Conservation (phyloP, 2,329 filamentous ascomycete species). For the Hymenotorrendiella dingleyae region DNA sequence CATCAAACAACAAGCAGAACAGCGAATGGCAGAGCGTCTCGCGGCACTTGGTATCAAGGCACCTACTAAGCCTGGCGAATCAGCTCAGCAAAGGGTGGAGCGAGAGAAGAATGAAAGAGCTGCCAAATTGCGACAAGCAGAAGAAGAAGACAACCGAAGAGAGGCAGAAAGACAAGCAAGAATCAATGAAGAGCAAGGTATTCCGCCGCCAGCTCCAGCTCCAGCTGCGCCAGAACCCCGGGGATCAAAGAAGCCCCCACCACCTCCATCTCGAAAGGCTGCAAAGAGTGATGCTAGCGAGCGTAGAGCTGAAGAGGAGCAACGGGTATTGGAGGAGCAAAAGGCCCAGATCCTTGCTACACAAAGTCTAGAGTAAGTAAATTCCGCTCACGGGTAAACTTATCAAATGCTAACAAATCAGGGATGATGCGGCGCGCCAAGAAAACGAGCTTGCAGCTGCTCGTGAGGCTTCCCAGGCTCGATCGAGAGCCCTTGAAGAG, state of each 20-base stretch:
- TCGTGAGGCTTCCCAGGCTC: slow-evolving; percentile 72
- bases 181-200: slow-evolving; percentile 31
- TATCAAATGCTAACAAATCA: slow-evolving; percentile 35
- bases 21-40: slow-evolving; percentile 92
- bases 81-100: slow-evolving; percentile 75
- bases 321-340: slow-evolving; percentile 64
- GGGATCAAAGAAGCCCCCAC: slow-evolving; percentile 60
- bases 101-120: slow-evolving; percentile 84
- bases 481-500: slow-evolving; percentile 84
- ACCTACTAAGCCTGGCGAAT: slow-evolving; percentile 72
- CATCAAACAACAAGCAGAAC: slow-evolving; percentile 94
- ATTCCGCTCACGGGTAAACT: background rate
- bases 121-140: slow-evolving; percentile 79
- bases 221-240: slow-evolving; percentile 14
- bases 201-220: slow-evolving; percentile 21
- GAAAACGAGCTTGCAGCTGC: slow-evolving; percentile 78
- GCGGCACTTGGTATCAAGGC: slow-evolving; percentile 89
- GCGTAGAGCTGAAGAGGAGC: slow-evolving; percentile 54
- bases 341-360: slow-evolving; percentile 69
- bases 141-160: slow-evolving; percentile 86
- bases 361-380: slow-evolving; percentile 74
- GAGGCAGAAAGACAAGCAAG: slow-evolving; percentile 72
- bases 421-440: slow-evolving; percentile 66
- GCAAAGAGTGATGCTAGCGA: slow-evolving; percentile 53
- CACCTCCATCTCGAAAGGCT: slow-evolving; percentile 73